These are phyloP conservation scores for Trypanosoma boissoni DNA, from an alignment of 208 protist genomes.

Conservation along the genomic window DNA sequence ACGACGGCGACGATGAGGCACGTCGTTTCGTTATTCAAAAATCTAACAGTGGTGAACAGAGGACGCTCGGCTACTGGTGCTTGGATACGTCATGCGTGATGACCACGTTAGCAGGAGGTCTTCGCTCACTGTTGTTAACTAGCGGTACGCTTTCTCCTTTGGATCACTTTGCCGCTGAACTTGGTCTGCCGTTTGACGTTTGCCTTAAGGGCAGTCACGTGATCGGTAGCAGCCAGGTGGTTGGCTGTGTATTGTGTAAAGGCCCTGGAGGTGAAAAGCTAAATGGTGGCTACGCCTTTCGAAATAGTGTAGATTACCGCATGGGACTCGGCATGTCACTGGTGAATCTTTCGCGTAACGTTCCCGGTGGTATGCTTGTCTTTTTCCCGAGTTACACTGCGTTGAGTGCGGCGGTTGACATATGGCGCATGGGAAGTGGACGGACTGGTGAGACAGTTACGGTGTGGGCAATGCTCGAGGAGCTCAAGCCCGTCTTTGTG, in stretches of 20 bases:
- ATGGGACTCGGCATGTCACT: constrained; percentile 77
- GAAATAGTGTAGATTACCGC: constrained; percentile 75
- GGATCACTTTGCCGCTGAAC: constrained; percentile 90
- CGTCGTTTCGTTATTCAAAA: constrained; percentile 68
- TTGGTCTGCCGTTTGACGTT: constrained; percentile 82
- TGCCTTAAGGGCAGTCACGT: constrained; percentile 91
- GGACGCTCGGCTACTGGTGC: constrained; percentile 91
- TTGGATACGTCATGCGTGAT: constrained; percentile 85
- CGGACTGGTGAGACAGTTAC: constrained; percentile 33
- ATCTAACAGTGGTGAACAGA: constrained; percentile 11
- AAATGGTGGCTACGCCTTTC: constrained; percentile 82
- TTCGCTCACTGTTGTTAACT: constrained; percentile 90
- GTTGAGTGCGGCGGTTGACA: constrained; percentile 61
- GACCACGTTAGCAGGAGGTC: constrained; percentile 35
- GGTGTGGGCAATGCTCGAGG: constrained; percentile 76
- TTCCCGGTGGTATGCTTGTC: constrained; percentile 95
- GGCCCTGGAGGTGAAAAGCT: constrained; percentile 73
- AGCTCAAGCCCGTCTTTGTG: constrained; percentile 85
- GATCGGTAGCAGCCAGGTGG: constrained; percentile 75
- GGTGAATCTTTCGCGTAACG: constrained; percentile 83
- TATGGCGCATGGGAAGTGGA: constrained; percentile 65
- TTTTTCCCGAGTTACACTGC: constrained; percentile 96
- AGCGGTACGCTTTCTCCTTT: constrained; percentile 96
- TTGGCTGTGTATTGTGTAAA: constrained; percentile 55
- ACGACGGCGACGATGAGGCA: constrained; percentile 29